A percentile compares a stretch with the other conserved stretches of the same genome.
These are phyloP conservation scores for Verticillium alfalfae DNA, from an alignment of 2,329 filamentous ascomycete species.

Conservation along the genomic window DNA sequence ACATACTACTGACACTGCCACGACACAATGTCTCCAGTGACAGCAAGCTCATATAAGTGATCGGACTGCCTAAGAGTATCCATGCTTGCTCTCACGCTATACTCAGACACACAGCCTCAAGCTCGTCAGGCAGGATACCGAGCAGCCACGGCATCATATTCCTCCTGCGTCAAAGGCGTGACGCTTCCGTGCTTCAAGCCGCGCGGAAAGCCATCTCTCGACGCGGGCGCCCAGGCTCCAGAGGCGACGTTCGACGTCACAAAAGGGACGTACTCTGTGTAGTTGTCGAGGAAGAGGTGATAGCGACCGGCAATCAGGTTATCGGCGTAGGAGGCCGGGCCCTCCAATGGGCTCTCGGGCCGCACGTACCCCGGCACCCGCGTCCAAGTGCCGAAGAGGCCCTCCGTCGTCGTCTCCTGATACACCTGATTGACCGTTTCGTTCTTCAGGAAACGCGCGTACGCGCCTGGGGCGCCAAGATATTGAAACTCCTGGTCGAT, in stretches of 20 bases:
- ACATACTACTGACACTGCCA: not conserved
- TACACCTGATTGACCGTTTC: constrained; percentile 42
- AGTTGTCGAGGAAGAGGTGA: constrained; percentile 38
- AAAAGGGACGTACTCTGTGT: constrained; percentile 37
- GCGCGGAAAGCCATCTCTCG: constrained; percentile 29
- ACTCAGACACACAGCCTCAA: not conserved
- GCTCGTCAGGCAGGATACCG: not conserved
- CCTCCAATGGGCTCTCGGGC: constrained; percentile 24
- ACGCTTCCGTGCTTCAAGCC: constrained; percentile 43
- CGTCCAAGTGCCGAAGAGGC: constrained; percentile 42
- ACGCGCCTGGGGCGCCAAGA: constrained; percentile 30
- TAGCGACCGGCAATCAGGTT: constrained; percentile 25
- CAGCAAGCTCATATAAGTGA: not conserved
- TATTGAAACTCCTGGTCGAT: constrained; percentile 45
- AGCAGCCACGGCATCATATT: constrained; percentile 26
- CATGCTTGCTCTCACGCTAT: not conserved
- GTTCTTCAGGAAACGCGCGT: constrained; percentile 45
- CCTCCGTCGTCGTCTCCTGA: constrained; percentile 35
- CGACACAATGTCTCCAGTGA: not conserved
- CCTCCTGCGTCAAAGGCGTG: constrained; percentile 31
- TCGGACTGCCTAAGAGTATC: not conserved
- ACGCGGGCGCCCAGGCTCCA: constrained; percentile 30
- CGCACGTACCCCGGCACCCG: constrained; percentile 28
- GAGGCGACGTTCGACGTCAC: constrained; percentile 30
- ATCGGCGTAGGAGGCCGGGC: constrained; percentile 30